Conservation (phyloP, 2,329 filamentous ascomycete genomes). For the Sporothrix schenckii region DNA sequence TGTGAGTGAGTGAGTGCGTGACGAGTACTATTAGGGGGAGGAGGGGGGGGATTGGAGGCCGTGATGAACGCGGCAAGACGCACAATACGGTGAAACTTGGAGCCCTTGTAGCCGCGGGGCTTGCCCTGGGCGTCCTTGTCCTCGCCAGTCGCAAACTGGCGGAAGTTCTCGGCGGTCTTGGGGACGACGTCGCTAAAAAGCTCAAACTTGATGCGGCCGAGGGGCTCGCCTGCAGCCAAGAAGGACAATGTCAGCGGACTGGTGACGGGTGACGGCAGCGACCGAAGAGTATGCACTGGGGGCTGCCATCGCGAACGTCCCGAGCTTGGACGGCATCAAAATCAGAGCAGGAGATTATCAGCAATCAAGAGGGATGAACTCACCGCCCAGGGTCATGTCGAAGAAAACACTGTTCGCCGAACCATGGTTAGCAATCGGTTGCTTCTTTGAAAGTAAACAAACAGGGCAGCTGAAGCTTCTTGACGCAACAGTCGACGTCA, state of each 20-base stretch:
- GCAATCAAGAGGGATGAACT: neutral
- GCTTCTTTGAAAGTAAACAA: neutral
- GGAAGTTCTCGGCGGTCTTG: constrained; percentile 93
- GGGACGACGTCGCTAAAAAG: constrained; percentile 84
- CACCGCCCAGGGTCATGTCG: constrained; percentile 69
- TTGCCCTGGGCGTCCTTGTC: constrained; percentile 74
- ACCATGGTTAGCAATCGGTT: constrained; percentile 1
- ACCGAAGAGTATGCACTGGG: no score
- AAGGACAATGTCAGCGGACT: neutral
- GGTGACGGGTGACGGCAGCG: neutral
- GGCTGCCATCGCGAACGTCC: no score
- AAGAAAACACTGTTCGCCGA: constrained; percentile 41
- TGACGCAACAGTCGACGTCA: neutral
- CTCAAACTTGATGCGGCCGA: constrained; percentile 87
- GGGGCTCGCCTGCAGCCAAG: constrained; percentile 67
- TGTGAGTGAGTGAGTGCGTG: constrained; percentile 1
- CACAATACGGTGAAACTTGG: constrained; percentile 92
- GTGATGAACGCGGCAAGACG: constrained; percentile 54
- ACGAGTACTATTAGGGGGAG: neutral
- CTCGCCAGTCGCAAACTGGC: constrained; percentile 95
- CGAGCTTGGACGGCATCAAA: neutral
- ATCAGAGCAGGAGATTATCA: neutral
- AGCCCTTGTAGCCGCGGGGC: constrained; percentile 91
- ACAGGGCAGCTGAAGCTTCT: neutral
- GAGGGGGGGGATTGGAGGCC: neutral